Conservation (phyloP, 257 asterid genomes). For the Voacanga thouarsii region DNA sequence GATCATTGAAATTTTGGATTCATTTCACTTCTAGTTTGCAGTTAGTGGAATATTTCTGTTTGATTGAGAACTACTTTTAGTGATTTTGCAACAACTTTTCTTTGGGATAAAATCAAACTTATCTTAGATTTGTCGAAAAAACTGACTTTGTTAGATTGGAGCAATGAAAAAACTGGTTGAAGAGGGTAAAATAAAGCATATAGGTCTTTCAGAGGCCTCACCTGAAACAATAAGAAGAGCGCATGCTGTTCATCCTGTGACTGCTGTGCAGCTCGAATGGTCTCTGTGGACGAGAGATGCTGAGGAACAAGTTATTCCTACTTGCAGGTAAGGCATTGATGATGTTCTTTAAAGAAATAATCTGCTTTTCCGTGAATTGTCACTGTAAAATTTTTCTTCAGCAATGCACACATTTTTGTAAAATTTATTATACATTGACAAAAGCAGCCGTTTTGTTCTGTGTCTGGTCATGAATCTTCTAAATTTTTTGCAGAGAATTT, state of each 20-base stretch:
- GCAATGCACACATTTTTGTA: no score
- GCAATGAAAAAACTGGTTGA: slow-evolving; percentile 27
- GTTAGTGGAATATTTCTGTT: no score
- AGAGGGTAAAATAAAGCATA: slow-evolving; percentile 29
- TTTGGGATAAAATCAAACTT: no score
- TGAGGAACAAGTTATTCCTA: slow-evolving; percentile 29
- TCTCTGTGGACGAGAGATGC: slow-evolving; percentile 32
- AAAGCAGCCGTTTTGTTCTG: neutral
- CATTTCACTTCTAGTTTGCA: no score
- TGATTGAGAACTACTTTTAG: no score
- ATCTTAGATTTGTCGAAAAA: no score
- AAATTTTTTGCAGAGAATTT: slow-evolving; percentile 6
- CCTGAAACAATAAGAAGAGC: slow-evolving; percentile 38
- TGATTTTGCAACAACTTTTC: no score
- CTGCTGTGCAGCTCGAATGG: slow-evolving; percentile 39
- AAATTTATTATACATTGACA: neutral
- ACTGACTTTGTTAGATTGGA: slow-evolving; percentile 11
- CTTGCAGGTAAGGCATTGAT: neutral
- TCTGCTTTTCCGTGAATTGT: neutral
- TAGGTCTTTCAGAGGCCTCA: slow-evolving; percentile 32
- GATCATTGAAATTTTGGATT: no score
- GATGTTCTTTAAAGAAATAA: no score
- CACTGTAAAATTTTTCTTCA: neutral
- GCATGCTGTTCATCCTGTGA: slow-evolving; percentile 36
- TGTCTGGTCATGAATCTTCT: neutral